phyloP scores from a whole-genome alignment of 179 eudicot species.

The Gypsophila paniculata region DNA sequence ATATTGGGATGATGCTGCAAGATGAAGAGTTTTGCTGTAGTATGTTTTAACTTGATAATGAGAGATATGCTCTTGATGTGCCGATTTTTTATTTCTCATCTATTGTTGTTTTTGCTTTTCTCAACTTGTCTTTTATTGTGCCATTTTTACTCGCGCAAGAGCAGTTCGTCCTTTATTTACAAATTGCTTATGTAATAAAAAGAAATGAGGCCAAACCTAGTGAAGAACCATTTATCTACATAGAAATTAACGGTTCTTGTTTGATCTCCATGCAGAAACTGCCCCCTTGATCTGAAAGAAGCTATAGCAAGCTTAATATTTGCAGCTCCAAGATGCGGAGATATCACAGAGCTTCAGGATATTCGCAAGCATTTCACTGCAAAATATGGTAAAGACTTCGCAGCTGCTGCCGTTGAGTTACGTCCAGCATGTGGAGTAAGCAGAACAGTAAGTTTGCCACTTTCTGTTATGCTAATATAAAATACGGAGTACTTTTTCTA shows the following conservation, averaged over 20 bases:
- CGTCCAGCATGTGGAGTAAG: conserved; percentile 84
- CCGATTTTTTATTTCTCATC: neutral
- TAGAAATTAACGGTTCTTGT: neutral
- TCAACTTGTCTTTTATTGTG: neutral
- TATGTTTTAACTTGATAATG: neutral
- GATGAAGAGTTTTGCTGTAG: neutral
- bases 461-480: neutral
- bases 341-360: conserved; percentile 77
- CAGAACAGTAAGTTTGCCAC: conserved; percentile 54
- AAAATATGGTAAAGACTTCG: conserved; percentile 90
- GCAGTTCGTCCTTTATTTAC: neutral
- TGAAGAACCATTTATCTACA: no score
- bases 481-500: neutral
- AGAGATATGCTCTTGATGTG: neutral
- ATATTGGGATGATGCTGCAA: neutral
- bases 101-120: neutral
- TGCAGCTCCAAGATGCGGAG: conserved; percentile 95
- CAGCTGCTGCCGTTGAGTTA: conserved; percentile 63
- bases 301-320: conserved; percentile 77
- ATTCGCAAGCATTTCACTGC: conserved; percentile 68
- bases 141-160: neutral
- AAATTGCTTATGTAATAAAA: neutral
- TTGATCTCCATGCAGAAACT: conserved; percentile 39
- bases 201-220: no score
- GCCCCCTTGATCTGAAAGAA: conserved; percentile 93